phyloP scores from a whole-genome alignment of 139 green algal species.

The Coelastrella sp. region DNA sequence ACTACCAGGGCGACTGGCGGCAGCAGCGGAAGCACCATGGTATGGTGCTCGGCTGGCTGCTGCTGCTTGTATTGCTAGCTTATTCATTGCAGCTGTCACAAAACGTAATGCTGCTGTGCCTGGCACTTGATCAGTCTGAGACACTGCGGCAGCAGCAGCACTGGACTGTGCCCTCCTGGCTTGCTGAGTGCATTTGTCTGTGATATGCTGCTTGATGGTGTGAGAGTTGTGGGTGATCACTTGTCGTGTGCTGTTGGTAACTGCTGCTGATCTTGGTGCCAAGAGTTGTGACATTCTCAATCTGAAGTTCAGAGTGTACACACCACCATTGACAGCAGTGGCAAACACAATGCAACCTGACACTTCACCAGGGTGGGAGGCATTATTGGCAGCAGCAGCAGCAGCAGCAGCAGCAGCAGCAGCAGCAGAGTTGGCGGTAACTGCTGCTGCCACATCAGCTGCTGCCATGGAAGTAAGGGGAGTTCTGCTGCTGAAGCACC shows the following conservation, averaged over 20 bases:
- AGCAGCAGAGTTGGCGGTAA: background rate
- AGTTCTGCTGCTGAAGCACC: background rate
- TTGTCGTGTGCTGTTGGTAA: background rate
- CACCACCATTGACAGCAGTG: background rate
- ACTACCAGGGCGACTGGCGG: background rate
- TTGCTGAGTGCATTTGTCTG: too few species aligned
- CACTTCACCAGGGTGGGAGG: background rate
- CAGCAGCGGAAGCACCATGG: background rate
- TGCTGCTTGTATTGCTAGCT: background rate
- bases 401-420: background rate
- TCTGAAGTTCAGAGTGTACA: constrained; percentile 41
- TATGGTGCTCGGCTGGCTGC: background rate
- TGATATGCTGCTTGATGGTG: background rate
- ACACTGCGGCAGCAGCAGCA: background rate
- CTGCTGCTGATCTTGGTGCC: background rate
- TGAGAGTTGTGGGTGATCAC: background rate
- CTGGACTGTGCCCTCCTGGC: background rate
- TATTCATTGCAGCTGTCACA: constrained; percentile 10
- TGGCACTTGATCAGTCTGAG: background rate
- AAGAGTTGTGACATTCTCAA: background rate
- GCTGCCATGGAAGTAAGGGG: background rate
- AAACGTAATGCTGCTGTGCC: constrained; percentile 8
- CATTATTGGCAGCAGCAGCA: background rate
- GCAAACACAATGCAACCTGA: constrained; percentile 16
- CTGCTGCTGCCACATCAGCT: constrained; percentile 7